Evolutionary conservation across 176 grass and related monocot species (phyloP), one percentile per base, ranked within the genome.

Genomic region (Pharus latifolius): DNA sequence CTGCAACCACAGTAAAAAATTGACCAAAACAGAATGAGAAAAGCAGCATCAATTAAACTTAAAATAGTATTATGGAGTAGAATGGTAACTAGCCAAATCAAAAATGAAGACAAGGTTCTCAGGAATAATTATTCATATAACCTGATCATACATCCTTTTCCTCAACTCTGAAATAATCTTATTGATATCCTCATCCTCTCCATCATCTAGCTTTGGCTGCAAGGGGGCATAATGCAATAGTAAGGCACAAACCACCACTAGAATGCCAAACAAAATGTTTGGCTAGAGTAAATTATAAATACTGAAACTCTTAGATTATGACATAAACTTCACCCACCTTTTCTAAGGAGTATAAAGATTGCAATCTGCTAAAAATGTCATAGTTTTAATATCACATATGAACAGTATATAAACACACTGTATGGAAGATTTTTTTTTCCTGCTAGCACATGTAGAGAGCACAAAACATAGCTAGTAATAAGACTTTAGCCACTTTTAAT

Each of bases 181-280:
- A 73, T 83, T 74, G 37, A 91, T 83, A 69, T 71, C 64, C 32
- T 72, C 82, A 1, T 75, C 52, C 38, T 85, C 88, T 65, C 79
- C 72, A 0, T 91, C 83, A 67, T 80, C 88, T 38, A 91, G 72
- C 58, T 88, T 87, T 66, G 85, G 79, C 92, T 96, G 77, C 58
- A 91, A 78, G 47, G 48, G 55, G 67, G 22, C 47, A 47, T 46
- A 32, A 63, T 30, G 46, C 29, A 69, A 58, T 40, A 23, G 47
- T 35, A 8, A 69, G 3, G 0, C 22, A 52, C 41, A 15, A 70
- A 78, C 24, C 16, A 76, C 15, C 66, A 50, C 18, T 33, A 56
- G 15, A 34, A 68, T 43, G 25, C 31, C 24, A 41, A 34, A 32
- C 3, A 38, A 15, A 24, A 44, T 6, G 4, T 47, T 45, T 23